Conservation (phyloP, 2,329 filamentous ascomycete genomes). For the Penicillium sp. region DNA sequence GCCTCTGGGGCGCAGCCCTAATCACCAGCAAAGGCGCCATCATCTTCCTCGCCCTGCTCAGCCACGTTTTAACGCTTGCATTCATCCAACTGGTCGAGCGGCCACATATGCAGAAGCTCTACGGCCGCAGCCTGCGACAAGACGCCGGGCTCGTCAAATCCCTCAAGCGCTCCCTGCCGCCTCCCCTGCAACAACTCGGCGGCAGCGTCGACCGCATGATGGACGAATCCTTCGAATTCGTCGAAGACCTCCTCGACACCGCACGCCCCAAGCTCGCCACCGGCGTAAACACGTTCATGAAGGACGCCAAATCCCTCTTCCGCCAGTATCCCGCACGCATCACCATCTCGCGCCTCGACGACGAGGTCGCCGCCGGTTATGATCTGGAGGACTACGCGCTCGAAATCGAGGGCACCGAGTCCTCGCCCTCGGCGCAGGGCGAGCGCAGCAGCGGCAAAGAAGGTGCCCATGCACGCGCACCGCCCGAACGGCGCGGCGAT, state of each 20-base stretch:
- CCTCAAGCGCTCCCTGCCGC: slow-evolving; percentile 78
- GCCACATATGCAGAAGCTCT: slow-evolving; percentile 97
- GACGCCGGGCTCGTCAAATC: slow-evolving; percentile 92
- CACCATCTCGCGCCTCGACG: slow-evolving; percentile 72
- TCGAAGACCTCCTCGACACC: slow-evolving; percentile 84
- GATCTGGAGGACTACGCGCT: slow-evolving; percentile 78
- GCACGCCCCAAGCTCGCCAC: slow-evolving; percentile 81
- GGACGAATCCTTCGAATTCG: slow-evolving; percentile 79
- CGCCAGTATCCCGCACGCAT: slow-evolving; percentile 84
- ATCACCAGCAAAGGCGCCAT: slow-evolving; percentile 88
- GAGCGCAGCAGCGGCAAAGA: slow-evolving; percentile 69
- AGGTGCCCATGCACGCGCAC: slow-evolving; percentile 64
- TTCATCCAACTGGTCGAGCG: slow-evolving; percentile 94
- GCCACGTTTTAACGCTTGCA: slow-evolving; percentile 76
- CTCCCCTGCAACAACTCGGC: slow-evolving; percentile 76
- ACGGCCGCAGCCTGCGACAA: slow-evolving; percentile 74
- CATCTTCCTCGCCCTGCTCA: slow-evolving; percentile 79
- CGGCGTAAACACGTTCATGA: slow-evolving; percentile 80
- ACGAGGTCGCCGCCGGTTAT: slow-evolving; percentile 69
- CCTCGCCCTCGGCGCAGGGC: slow-evolving; percentile 48
- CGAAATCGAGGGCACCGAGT: slow-evolving; percentile 64
- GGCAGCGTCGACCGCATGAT: slow-evolving; percentile 82
- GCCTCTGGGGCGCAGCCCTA: slow-evolving; percentile 90
- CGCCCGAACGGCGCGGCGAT: slow-evolving; percentile 56
- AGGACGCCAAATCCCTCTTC: slow-evolving; percentile 82